Evolutionary conservation across 352 stramenopile species (phyloP).

Genomic region (Phytophthora macrochlamydospora): DNA sequence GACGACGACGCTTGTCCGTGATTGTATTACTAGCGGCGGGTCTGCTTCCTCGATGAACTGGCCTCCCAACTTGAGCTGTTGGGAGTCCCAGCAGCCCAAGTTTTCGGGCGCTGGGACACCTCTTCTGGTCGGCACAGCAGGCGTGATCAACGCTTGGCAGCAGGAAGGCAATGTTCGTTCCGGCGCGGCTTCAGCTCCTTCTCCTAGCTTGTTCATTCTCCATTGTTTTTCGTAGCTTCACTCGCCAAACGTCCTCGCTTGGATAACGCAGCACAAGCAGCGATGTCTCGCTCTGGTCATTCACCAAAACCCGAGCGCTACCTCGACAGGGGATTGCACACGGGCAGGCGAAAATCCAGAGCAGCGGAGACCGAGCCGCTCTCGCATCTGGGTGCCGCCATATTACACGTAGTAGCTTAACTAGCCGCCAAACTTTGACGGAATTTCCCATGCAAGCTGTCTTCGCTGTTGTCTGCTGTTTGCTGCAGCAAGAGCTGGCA

Average conservation of each 20-base stretch:
- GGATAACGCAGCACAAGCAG: background rate
- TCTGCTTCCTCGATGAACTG: no score
- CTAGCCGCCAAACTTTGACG: background rate
- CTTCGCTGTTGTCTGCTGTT: no score
- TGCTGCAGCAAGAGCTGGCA: no score
- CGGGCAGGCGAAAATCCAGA: background rate
- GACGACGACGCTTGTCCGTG: background rate
- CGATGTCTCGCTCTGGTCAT: background rate
- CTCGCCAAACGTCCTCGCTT: no score
- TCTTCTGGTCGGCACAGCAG: background rate
- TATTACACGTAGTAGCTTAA: no score
- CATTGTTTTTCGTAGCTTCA: no score
- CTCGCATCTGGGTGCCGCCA: no score
- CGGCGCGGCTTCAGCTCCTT: background rate
- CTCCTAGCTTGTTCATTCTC: background rate
- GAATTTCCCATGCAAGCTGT: no score
- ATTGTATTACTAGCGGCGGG: no score
- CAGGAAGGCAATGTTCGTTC: no score
- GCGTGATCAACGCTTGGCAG: background rate
- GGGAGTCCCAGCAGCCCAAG: background rate
- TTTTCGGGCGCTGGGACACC: background rate
- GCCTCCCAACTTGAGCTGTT: no score
- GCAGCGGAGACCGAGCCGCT: background rate
- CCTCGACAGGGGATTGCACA: background rate
- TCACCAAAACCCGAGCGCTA: background rate